Percentiles rank a stretch among this genome's conserved stretches.
These are phyloP conservation scores for Lipomyces spencermartinsiae DNA, from an alignment of 805 yeast species.

Conservation along the genomic window DNA sequence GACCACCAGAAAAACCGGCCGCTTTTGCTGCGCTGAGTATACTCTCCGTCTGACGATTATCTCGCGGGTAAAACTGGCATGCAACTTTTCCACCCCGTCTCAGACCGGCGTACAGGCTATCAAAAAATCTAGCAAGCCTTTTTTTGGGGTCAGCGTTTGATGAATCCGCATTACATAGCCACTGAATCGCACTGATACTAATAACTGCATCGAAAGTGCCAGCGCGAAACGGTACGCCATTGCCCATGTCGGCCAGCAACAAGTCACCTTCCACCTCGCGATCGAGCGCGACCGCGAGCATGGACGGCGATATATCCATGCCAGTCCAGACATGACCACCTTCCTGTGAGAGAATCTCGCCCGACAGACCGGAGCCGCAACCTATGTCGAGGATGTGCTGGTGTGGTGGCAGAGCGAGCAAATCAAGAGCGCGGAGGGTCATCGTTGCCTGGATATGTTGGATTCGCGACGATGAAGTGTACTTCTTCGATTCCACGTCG, in stretches of 20 bases:
- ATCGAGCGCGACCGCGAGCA: constrained; percentile 93
- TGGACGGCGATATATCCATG: constrained; percentile 93
- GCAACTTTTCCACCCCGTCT: constrained; percentile 96
- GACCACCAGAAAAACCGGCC: constrained; percentile 95
- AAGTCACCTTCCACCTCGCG: constrained; percentile 93
- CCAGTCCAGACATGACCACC: constrained; percentile 91
- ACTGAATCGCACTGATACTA: constrained; percentile 92
- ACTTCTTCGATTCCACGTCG: constrained; percentile 86
- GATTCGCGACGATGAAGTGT: constrained; percentile 92
- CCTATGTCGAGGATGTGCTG: constrained; percentile 87
- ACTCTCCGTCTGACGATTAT: constrained; percentile 80
- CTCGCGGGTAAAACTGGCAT: constrained; percentile 94
- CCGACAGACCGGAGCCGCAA: constrained; percentile 95
- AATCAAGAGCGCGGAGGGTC: constrained; percentile 92
- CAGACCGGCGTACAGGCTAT: constrained; percentile 82
- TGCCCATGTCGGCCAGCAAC: constrained; percentile 89
- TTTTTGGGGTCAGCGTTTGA: constrained; percentile 80
- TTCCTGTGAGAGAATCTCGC: constrained; percentile 92
- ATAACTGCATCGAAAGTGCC: constrained; percentile 98
- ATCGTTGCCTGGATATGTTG: constrained; percentile 98
- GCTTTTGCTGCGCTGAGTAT: constrained; percentile 86
- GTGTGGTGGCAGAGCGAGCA: constrained; percentile 72
- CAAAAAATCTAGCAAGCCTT: constrained; percentile 81
- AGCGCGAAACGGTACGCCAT: constrained; percentile 92
- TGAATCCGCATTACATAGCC: constrained; percentile 97